Evolutionary conservation across 164 flowering plant genomes (phyloP), one percentile per base, ranked within the genome.

Genomic region (Tetracentron sinense): DNA sequence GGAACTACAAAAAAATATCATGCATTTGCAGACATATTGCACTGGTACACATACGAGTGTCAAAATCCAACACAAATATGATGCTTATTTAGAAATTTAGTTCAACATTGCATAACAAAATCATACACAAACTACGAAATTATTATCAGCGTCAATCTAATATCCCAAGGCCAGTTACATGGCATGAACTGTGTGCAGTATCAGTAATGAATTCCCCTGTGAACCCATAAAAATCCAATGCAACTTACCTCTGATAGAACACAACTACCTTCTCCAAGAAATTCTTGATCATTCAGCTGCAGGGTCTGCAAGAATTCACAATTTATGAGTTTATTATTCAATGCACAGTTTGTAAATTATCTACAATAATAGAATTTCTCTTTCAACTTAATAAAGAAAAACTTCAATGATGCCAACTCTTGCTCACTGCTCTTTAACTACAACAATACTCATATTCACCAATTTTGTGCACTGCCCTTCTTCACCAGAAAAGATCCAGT

Each of bases 251-350:
- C 90, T 58, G 97, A 85, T 23, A 94, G 74, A 61, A 61, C 74
- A 77, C 99, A 94, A 65, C 44, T 85, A 50, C 82, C 88, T 79
- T 91, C 90, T 58, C 99, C 99, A 72, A 94, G 83, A 73, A 84
- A 91, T 7, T 94, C 89, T 65, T 89, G 96, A 61, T 94, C 91
- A 27, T 74, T 56, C 74, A 94, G 71, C 67, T 87, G 81, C 12
- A 94, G 72, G 48, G 42, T 66, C 99, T 91, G 79, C 77, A 81
- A 54, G 29, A 35, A 7, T 31, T 19, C 33, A 53, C 0, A 25
- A 52, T 31, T 27, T 21, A n/a, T 65, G 50, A 55, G 17, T 49
- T 28, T 33, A 38, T 3, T 12, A 1, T 38, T 38, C 44, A 38
- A 38, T 8, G 44, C 44, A 38, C 8, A 16, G 14, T 38, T 10